Base-by-base conservation (phyloP, 805 yeast genomes). In the Ogataea methanolica region DNA sequence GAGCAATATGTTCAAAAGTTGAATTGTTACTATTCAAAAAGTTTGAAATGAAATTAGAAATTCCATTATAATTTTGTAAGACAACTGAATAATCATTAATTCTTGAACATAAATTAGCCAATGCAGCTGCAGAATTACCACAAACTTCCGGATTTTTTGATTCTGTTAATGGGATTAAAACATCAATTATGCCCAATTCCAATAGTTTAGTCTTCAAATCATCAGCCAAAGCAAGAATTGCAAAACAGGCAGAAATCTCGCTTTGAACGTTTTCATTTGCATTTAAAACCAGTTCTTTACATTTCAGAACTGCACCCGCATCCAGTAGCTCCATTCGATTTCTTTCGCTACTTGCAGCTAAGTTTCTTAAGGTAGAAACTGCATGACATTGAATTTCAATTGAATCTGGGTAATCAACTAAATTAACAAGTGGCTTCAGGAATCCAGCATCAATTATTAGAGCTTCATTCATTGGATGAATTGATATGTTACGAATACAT, bases 341-440 rank as follows among this genome's bases (percentile, higher is more conserved):
- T 65, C 89, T 82, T 71, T 94, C 98, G 38, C 94, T 83, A 44
- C 94, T 83, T 5, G 99, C 99, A 19, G 99, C 99, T 58, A 94
- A 76, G 66, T 94, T 94, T 68, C 99, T 80, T 62, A 94, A 75
- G 8, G 98, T 91, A 2, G 97, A 91, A 29, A 94, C 96, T 2
- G 98, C 95, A 69, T 94, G 99, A 66, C 99, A 94, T 71, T 92
- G 96, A 54, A 94, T 92, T 70, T 94, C 99, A 66, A 92, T 97
- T 56, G 88, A 86, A 60, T 88, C 96, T 44, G 81, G 79, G 66
- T 84, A 88, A 64, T 85, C 91, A 55, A 94, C 80, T 51, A 94
- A 73, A 9, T 83, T 78, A 16, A 94, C 97, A 57, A 94, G 77
- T 9, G 99, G 98, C 60, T 84, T 83, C 60, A 94, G 75, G 71